A percentile compares a stretch with the other conserved stretches of the same genome.
Evolutionary conservation across 2,329 filamentous ascomycete genomes (phyloP).

Genomic region (Chalara sp.): DNA sequence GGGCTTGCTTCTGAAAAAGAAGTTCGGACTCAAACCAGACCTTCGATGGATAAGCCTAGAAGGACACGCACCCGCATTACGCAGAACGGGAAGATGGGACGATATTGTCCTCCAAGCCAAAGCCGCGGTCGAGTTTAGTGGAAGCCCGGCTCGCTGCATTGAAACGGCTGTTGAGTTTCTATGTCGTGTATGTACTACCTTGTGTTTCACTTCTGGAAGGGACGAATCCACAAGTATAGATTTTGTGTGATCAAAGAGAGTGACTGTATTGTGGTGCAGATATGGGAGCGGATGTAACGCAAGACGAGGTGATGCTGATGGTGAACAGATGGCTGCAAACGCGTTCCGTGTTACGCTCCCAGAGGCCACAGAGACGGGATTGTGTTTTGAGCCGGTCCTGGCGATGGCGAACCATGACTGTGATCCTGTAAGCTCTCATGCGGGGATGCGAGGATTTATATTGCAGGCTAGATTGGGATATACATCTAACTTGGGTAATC

Average conservation of each 20-base stretch:
- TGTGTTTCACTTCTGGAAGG: background rate
- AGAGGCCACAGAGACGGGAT: conserved; percentile 44
- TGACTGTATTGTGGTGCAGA: no score
- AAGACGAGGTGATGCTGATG: background rate
- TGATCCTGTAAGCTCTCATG: conserved; percentile 31
- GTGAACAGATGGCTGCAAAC: conserved; percentile 50
- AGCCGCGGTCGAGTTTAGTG: conserved; percentile 42
- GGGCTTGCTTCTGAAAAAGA: conserved; percentile 39
- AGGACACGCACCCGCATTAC: conserved; percentile 38
- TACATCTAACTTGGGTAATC: background rate
- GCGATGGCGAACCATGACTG: conserved; percentile 57
- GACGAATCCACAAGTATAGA: background rate
- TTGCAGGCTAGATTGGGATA: background rate
- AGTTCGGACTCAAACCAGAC: conserved; percentile 22
- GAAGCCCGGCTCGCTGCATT: conserved; percentile 30
- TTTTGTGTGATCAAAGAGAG: background rate
- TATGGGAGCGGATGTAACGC: background rate
- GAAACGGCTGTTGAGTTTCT: conserved; percentile 38
- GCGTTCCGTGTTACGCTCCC: conserved; percentile 50
- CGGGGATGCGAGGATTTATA: background rate
- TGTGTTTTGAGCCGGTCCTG: conserved; percentile 45
- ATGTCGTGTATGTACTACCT: conserved; percentile 41
- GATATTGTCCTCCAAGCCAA: conserved; percentile 42
- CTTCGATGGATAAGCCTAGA: conserved; percentile 33
- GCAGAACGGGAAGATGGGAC: conserved; percentile 28